These are phyloP conservation scores for Candida argentea DNA, from an alignment of 805 yeast species.

Conservation along the genomic window DNA sequence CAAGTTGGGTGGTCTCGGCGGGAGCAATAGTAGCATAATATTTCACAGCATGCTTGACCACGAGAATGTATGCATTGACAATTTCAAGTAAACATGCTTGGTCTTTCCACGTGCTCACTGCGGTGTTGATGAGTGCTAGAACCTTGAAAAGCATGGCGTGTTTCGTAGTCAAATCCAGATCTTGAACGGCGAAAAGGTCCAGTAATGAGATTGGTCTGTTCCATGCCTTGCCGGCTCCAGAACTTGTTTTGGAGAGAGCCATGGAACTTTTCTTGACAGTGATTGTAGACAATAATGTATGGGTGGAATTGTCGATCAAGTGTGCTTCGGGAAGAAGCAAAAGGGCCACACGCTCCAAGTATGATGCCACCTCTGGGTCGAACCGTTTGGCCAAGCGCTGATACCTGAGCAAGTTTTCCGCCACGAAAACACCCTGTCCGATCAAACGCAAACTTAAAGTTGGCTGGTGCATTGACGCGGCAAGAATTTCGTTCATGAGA, in stretches of 20 bases:
- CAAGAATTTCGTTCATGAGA: conserved; percentile 58
- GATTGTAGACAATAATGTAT: conserved; percentile 6
- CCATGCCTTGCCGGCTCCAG: conserved; percentile 5
- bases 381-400: conserved; percentile 74
- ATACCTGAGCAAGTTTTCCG: conserved; percentile 55
- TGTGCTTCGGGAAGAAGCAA: conserved; percentile 32
- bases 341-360: conserved; percentile 42
- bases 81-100: conserved; percentile 54
- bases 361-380: conserved; percentile 66
- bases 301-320: conserved; percentile 7
- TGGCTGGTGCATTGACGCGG: conserved; percentile 23
- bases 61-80: conserved; percentile 32
- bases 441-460: conserved; percentile 27
- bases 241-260: conserved; percentile 10
- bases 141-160: conserved; percentile 25
- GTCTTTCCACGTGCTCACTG: conserved; percentile 47
- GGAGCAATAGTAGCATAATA: conserved; percentile 23
- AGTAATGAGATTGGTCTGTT: conserved; percentile 3
- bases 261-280: conserved; percentile 5
- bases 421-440: conserved; percentile 55
- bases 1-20: conserved; percentile 29
- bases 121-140: conserved; percentile 19
- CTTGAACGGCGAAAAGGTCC: conserved; percentile 6
- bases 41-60: conserved; percentile 31
- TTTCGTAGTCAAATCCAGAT: conserved; percentile 10